These are phyloP conservation scores for Talaromyces atroroseus DNA, from an alignment of 2,329 filamentous ascomycete species.

Conservation along the genomic window DNA sequence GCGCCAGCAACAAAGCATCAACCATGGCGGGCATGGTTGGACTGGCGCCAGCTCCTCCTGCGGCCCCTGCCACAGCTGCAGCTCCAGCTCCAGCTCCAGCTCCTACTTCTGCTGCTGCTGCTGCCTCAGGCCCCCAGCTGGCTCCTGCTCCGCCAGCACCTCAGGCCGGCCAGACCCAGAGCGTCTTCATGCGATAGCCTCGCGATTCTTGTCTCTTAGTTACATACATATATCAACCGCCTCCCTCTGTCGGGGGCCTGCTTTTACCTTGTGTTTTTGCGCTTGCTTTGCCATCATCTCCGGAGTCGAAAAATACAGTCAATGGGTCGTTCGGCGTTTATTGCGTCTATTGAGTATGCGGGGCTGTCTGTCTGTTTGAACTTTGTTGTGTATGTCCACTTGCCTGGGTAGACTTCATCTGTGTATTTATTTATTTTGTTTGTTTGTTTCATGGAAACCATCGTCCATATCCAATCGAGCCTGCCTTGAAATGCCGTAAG, in stretches of 20 bases:
- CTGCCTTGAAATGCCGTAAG: no score
- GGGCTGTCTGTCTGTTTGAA: not conserved
- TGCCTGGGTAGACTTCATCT: not conserved
- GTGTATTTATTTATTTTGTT: not conserved
- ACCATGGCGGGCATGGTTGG: conserved; percentile 21
- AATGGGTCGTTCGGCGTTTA: not conserved
- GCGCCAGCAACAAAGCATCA: not conserved
- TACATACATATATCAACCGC: not conserved
- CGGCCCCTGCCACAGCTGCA: conserved; percentile 20
- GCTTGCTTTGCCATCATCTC: not conserved
- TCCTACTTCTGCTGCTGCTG: no score
- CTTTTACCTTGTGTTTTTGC: not conserved
- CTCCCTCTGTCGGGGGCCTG: no score
- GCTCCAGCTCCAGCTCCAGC: not conserved
- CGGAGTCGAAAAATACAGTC: not conserved
- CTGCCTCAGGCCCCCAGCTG: no score
- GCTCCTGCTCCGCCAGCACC: conserved; percentile 13
- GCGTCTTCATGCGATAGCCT: not conserved
- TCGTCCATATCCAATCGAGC: no score
- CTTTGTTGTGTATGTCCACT: not conserved
- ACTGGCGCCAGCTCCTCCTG: conserved; percentile 14
- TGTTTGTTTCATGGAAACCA: not conserved
- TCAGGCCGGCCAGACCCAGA: not conserved
- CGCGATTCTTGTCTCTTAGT: not conserved
- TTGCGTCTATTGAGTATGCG: not conserved